phyloP scores from a whole-genome alignment of 345 rosid genomes.

The Populus euphratica region DNA sequence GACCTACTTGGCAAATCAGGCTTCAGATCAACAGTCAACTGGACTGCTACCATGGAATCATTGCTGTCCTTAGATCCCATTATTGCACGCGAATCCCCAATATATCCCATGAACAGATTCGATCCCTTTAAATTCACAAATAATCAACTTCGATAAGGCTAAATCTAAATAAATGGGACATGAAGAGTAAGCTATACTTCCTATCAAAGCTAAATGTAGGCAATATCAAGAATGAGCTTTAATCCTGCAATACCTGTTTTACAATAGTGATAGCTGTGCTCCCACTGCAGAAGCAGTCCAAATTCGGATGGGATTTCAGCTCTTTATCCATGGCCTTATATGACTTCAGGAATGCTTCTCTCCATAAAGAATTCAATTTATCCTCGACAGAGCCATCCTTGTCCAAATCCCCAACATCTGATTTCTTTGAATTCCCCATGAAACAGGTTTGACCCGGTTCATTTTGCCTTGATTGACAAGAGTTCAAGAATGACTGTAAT shows the following conservation, averaged over 20 bases:
- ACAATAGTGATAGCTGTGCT: conserved; percentile 88
- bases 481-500: conserved; percentile 57
- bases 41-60: conserved; percentile 77
- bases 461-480: conserved; percentile 51
- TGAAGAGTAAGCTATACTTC: background rate
- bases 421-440: conserved; percentile 46
- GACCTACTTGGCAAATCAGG: conserved; percentile 94
- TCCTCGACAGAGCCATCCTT: conserved; percentile 51
- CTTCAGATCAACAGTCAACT: conserved; percentile 92
- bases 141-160: conserved; percentile 8
- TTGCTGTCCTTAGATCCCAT: conserved; percentile 83
- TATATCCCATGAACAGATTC: conserved; percentile 88
- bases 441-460: conserved; percentile 46
- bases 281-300: conserved; percentile 99
- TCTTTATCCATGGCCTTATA: conserved; percentile 98
- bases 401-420: conserved; percentile 43
- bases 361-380: conserved; percentile 60
- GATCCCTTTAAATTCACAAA: conserved; percentile 58
- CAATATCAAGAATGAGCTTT: background rate
- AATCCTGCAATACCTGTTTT: conserved; percentile 62
- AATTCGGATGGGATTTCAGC: conserved; percentile 83
- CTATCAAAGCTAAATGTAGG: conserved; percentile 10
- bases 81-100: conserved; percentile 97
- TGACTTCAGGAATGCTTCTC: conserved; percentile 81
- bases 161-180: background rate